Evolutionary conservation across 441 rosid species (phyloP).

Genomic region (Jatropha multifida): DNA sequence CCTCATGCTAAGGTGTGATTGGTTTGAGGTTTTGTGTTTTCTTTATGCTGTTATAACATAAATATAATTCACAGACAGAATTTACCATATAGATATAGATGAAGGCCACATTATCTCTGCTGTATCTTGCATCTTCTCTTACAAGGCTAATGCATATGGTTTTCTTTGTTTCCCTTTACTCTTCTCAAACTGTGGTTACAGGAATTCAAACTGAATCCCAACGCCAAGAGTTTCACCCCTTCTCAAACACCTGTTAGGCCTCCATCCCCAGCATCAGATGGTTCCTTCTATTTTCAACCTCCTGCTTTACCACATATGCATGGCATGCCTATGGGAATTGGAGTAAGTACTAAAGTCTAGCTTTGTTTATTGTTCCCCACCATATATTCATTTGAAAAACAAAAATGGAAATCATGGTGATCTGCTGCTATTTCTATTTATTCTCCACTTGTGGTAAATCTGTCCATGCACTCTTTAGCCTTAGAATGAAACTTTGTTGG

Average conservation of each 20-base stretch:
- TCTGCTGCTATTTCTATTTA: background rate
- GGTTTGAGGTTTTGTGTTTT: constrained; percentile 16
- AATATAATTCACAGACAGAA: background rate
- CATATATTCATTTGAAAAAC: background rate
- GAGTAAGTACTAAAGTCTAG: constrained; percentile 45
- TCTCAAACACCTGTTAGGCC: constrained; percentile 62
- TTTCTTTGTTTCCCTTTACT: background rate
- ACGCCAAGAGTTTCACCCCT: constrained; percentile 88
- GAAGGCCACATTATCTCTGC: background rate
- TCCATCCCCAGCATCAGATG: constrained; percentile 62
- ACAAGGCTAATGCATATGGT: constrained; percentile 5
- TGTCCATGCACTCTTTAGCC: background rate
- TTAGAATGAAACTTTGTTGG: background rate
- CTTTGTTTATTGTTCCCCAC: background rate
- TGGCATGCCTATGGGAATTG: constrained; percentile 75
- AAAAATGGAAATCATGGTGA: background rate
- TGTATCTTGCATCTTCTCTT: constrained; percentile 1
- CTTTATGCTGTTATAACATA: background rate
- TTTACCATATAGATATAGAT: background rate
- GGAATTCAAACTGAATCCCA: constrained; percentile 96
- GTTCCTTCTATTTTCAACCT: constrained; percentile 64
- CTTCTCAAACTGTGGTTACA: constrained; percentile 33
- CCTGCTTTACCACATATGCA: constrained; percentile 63
- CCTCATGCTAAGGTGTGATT: constrained; percentile 79
- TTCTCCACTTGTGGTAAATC: background rate